Conservation (phyloP, 805 yeast species). For the Schizosaccharomyces cryophilus region DNA sequence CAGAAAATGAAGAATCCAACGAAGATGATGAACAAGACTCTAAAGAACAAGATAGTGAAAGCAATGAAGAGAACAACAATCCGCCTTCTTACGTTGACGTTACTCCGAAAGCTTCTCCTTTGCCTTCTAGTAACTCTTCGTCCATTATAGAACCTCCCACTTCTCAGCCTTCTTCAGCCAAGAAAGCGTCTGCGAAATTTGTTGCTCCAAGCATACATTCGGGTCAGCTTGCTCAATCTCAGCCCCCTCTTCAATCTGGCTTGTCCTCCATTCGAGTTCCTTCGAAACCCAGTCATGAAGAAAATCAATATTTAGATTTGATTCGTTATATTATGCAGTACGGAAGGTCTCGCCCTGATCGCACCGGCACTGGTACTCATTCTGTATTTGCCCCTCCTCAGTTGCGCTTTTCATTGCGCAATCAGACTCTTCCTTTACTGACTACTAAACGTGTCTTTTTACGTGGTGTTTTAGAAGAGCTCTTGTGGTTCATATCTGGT, state of each 20-base stretch:
- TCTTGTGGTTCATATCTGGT: slow-evolving; percentile 81
- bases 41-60: neutral
- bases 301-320: slow-evolving; percentile 48
- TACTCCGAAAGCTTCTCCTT: neutral
- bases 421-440: slow-evolving; percentile 59
- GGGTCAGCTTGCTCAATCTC: neutral
- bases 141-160: too few species aligned
- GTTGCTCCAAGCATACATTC: neutral
- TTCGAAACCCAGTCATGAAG: neutral
- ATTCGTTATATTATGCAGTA: slow-evolving; percentile 50
- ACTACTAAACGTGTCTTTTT: slow-evolving; percentile 86
- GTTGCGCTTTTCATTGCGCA: slow-evolving; percentile 48
- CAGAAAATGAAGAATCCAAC: neutral
- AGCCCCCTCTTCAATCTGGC: too few species aligned
- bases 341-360: slow-evolving; percentile 81
- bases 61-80: neutral
- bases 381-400: slow-evolving; percentile 92
- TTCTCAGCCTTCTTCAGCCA: neutral
- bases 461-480: slow-evolving; percentile 68
- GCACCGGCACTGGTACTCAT: slow-evolving; percentile 92
- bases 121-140: neutral
- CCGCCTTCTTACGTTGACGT: neutral
- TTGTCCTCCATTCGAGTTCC: too few species aligned
- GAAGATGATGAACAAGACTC: neutral
- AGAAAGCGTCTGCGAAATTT: neutral